Evolutionary conservation across 495 filamentous ascomycete species (phyloP).

Genomic region (Xylaria scruposa): DNA sequence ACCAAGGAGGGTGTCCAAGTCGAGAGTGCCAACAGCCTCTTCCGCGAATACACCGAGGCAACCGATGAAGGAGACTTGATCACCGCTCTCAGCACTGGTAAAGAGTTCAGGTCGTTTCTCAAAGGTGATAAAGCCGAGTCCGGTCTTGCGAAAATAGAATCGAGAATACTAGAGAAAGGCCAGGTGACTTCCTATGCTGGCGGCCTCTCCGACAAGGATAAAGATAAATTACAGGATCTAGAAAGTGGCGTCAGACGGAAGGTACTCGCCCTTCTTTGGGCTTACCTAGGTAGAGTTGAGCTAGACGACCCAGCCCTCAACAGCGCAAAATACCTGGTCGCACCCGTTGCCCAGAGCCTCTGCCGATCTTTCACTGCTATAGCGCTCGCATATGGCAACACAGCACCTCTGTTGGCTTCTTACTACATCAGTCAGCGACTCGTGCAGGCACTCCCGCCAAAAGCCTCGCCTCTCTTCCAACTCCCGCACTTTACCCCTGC

Average conservation of each 20-base stretch:
- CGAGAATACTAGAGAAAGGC: slow-evolving; percentile 69
- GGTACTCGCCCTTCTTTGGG: slow-evolving; percentile 90
- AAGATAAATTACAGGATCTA: slow-evolving; percentile 69
- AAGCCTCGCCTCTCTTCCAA: slow-evolving; percentile 86
- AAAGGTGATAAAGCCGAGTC: slow-evolving; percentile 75
- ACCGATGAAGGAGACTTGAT: slow-evolving; percentile 82
- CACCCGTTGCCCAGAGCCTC: slow-evolving; percentile 82
- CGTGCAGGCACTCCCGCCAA: slow-evolving; percentile 86
- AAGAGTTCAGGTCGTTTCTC: slow-evolving; percentile 73
- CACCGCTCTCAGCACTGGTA: slow-evolving; percentile 77
- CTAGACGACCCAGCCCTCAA: slow-evolving; percentile 72
- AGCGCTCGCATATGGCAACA: slow-evolving; percentile 83
- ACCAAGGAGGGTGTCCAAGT: slow-evolving; percentile 92
- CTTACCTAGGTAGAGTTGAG: slow-evolving; percentile 87
- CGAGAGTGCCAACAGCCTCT: slow-evolving; percentile 90
- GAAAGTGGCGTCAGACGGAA: slow-evolving; percentile 79
- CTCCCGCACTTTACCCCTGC: slow-evolving; percentile 84
- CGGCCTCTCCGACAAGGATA: slow-evolving; percentile 72
- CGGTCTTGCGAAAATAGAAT: slow-evolving; percentile 81
- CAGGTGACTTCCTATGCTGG: slow-evolving; percentile 52
- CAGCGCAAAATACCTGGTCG: slow-evolving; percentile 77
- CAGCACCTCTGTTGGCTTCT: slow-evolving; percentile 79
- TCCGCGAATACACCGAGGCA: slow-evolving; percentile 86
- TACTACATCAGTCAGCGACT: slow-evolving; percentile 82
- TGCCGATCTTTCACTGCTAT: slow-evolving; percentile 88